phyloP scores from a whole-genome alignment of 2,329 filamentous ascomycete genomes.

The Pyricularia pennisetigena region DNA sequence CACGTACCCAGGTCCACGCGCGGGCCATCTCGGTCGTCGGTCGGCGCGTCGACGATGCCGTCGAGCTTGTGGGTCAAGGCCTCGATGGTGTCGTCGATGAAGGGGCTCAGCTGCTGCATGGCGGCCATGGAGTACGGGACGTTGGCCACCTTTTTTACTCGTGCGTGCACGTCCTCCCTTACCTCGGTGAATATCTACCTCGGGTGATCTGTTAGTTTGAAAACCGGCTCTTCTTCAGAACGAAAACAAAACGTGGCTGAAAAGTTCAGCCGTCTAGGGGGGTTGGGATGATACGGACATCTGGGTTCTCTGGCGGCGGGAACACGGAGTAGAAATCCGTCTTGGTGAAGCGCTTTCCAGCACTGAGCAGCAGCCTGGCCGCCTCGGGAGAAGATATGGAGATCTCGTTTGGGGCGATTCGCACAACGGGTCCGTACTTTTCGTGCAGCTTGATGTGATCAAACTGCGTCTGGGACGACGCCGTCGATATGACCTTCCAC shows the following conservation, averaged over 20 bases:
- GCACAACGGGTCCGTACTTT: slow-evolving; percentile 36
- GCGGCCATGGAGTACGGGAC: slow-evolving; percentile 42
- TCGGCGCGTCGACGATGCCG: slow-evolving; percentile 19
- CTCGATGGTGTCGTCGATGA: slow-evolving; percentile 41
- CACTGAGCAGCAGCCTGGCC: slow-evolving; percentile 32
- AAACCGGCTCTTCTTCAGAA: not conserved
- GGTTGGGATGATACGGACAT: slow-evolving; percentile 25
- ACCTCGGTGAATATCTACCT: slow-evolving; percentile 35
- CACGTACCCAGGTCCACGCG: slow-evolving; percentile 36
- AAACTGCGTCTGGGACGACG: slow-evolving; percentile 27
- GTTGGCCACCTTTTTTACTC: slow-evolving; percentile 43
- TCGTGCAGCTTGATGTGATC: slow-evolving; percentile 33
- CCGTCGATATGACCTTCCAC: slow-evolving; percentile 30
- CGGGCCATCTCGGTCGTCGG: slow-evolving; percentile 8
- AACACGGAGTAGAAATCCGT: slow-evolving; percentile 44
- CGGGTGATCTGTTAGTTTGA: not conserved
- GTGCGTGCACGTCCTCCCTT: slow-evolving; percentile 41
- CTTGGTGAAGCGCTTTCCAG: slow-evolving; percentile 42
- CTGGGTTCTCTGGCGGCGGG: slow-evolving; percentile 44
- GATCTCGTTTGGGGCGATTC: slow-evolving; percentile 38
- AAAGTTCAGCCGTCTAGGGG: no score
- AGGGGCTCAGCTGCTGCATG: slow-evolving; percentile 40
- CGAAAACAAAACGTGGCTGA: not conserved
- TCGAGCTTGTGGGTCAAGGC: slow-evolving; percentile 31
- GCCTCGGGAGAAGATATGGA: slow-evolving; percentile 35